Conservation (phyloP, 768 basidiomycete species). For the Daedaleopsis nitida region DNA sequence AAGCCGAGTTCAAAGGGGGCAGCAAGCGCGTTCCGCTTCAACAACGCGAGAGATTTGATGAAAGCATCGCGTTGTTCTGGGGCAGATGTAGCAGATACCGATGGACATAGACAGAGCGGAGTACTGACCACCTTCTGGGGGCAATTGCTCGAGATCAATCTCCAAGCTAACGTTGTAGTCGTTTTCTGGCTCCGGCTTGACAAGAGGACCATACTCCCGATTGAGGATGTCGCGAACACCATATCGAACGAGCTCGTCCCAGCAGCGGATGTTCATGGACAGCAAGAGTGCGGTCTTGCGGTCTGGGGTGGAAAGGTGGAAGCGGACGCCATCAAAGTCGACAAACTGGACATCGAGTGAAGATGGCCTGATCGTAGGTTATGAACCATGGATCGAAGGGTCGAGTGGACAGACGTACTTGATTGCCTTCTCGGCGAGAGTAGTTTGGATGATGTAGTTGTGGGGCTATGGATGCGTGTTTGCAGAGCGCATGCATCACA, state of each 20-base stretch:
- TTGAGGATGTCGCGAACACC: slow-evolving; percentile 80
- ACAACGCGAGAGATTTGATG: slow-evolving; percentile 76
- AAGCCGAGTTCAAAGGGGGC: slow-evolving; percentile 95
- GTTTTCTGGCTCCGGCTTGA: slow-evolving; percentile 70
- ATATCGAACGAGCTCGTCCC: slow-evolving; percentile 88
- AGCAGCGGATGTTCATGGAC: slow-evolving; percentile 97
- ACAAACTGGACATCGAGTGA: slow-evolving; percentile 95
- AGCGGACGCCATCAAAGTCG: slow-evolving; percentile 96
- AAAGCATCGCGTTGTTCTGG: slow-evolving; percentile 80
- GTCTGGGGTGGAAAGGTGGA: slow-evolving; percentile 87
- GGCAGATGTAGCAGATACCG: slow-evolving; percentile 14
- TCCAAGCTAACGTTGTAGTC: slow-evolving; percentile 89
- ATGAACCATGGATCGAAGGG: too few relatives aligned
- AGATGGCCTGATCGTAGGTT: slow-evolving; percentile 62
- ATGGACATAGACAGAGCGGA: background rate
- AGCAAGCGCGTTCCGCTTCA: slow-evolving; percentile 92
- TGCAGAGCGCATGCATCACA: background rate
- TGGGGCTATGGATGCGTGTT: slow-evolving; percentile 58
- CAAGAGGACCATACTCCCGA: slow-evolving; percentile 79
- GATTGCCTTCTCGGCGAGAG: slow-evolving; percentile 79
- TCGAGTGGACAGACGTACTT: slow-evolving; percentile 56
- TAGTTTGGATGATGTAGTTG: slow-evolving; percentile 91
- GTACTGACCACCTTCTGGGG: slow-evolving; percentile 72
- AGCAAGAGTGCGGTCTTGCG: slow-evolving; percentile 73
- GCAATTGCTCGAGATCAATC: slow-evolving; percentile 86